A percentile compares a stretch with the other conserved stretches of the same genome.
Evolutionary conservation across 768 basidiomycete genomes (phyloP).

Genomic region (Boletus insuetus): DNA sequence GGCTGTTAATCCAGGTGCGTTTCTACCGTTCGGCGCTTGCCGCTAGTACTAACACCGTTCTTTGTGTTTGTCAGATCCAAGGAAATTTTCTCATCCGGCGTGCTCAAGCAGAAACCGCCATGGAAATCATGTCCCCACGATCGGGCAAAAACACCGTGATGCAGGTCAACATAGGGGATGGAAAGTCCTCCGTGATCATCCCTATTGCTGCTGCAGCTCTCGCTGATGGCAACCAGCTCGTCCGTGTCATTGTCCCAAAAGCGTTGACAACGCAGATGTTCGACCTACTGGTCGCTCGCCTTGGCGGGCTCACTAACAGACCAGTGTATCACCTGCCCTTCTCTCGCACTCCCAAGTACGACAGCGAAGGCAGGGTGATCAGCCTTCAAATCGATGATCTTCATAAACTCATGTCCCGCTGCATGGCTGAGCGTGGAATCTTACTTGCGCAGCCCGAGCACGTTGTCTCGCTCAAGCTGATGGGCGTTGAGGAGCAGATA

Average conservation of each 20-base stretch:
- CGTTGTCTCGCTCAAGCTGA: slow-evolving; percentile 40
- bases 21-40: neutral
- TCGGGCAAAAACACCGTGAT: neutral
- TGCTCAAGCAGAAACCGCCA: neutral
- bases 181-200: neutral
- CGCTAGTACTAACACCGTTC: neutral
- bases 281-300: slow-evolving; percentile 30
- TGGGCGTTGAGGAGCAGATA: slow-evolving; percentile 36
- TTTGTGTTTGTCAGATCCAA: slow-evolving; percentile 35
- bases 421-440: slow-evolving; percentile 28
- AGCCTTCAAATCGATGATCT: too few species aligned
- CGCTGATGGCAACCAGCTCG: neutral
- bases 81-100: slow-evolving; percentile 6
- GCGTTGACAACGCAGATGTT: slow-evolving; percentile 40
- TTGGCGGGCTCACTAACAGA: too few species aligned
- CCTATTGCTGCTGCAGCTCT: neutral
- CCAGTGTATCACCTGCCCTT: neutral
- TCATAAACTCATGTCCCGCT: slow-evolving; percentile 24
- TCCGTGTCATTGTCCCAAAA: slow-evolving; percentile 27
- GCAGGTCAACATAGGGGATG: too few species aligned
- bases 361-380: too few species aligned
- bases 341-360: neutral
- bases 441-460: neutral
- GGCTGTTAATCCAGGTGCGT: slow-evolving; percentile 42
- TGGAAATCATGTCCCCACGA: neutral